phyloP scores from a whole-genome alignment of 306 rosid genomes.

The Astragalus glycyphyllos region DNA sequence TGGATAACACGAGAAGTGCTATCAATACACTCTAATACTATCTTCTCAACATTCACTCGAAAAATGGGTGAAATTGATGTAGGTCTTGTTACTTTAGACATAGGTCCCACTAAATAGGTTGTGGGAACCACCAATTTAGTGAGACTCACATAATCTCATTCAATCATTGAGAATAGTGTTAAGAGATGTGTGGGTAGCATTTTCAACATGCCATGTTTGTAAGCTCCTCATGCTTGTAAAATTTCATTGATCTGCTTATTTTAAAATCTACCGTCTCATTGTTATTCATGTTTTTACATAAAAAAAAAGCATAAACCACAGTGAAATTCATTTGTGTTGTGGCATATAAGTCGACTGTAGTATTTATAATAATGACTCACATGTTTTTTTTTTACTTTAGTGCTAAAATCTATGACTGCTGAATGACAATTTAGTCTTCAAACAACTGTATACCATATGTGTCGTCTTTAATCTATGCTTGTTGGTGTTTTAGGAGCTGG shows the following conservation, averaged over 20 bases:
- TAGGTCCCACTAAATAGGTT: too few species aligned
- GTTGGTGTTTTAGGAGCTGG: slow-evolving; percentile 52
- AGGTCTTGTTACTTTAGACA: too few species aligned
- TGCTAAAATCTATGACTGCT: background rate
- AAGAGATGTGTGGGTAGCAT: too few species aligned
- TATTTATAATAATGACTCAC: background rate
- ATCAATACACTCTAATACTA: too few species aligned
- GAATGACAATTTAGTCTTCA: background rate
- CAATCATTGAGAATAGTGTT: too few species aligned
- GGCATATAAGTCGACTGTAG: background rate
- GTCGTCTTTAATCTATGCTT: slow-evolving; percentile 8
- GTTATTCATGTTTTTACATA: background rate
- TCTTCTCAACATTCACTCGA: too few species aligned
- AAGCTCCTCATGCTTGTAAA: background rate
- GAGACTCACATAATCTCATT: too few species aligned
- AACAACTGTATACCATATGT: background rate
- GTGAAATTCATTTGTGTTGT: background rate
- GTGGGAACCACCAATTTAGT: too few species aligned
- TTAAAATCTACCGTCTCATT: background rate
- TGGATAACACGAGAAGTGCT: background rate
- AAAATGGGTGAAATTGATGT: too few species aligned
- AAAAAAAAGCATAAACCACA: background rate
- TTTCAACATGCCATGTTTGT: background rate
- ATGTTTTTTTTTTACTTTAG: background rate
- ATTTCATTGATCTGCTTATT: background rate